Base-by-base conservation (phyloP, 2,329 filamentous ascomycete genomes). In the Colletotrichum higginsianum region DNA sequence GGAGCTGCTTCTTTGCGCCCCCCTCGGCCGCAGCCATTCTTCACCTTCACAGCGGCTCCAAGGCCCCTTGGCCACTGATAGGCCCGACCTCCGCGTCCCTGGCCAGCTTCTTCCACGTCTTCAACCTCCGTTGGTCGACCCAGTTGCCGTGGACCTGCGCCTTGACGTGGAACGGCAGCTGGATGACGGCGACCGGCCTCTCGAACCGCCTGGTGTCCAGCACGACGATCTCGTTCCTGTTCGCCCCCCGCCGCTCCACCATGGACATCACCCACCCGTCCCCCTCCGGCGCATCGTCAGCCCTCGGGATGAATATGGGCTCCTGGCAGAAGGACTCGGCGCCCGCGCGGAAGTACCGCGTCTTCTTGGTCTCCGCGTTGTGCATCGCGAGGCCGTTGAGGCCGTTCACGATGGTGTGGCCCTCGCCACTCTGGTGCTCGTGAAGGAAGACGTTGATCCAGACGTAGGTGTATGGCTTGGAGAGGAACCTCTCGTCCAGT, bases 401-500 rank as follows among this genome's bases (percentile, higher is more conserved):
- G 3, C 66, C 73, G 0, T 55, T 16, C 6, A 61, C 42, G 0
- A 64, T 53, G 1, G 62, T 64, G n/a, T 68, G 52, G 3, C 61
- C 61, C 13, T 63, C 26, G 2, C 60, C 61, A 5, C 46, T n/a
- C 16, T 62, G 56, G 7, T 70, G 50, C 5, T 26, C 69, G 0
- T 78, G 75, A 23, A 84, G 79, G 66, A 84, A 81, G 3, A 82
- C 79, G 76, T 79, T 82, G 50, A 53, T 47, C 50, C 46, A 85
- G 57, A 84, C 79, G 44, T 79, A 78, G 26, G 80, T 78, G 72
- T 85, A 84, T 1, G 76, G 74, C 30, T 80, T 79, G 0, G 82
- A 81, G 16, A 83, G 76, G 50, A 83, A 79, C 8, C 84, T 80
- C 66, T 86, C 84, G 63, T 86, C 84, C 21, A 86, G 79, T 26